A percentile compares a stretch with the other conserved stretches of the same genome.
Evolutionary conservation across 2,329 filamentous ascomycete genomes (phyloP).

Genomic region (Hortaea werneckii): DNA sequence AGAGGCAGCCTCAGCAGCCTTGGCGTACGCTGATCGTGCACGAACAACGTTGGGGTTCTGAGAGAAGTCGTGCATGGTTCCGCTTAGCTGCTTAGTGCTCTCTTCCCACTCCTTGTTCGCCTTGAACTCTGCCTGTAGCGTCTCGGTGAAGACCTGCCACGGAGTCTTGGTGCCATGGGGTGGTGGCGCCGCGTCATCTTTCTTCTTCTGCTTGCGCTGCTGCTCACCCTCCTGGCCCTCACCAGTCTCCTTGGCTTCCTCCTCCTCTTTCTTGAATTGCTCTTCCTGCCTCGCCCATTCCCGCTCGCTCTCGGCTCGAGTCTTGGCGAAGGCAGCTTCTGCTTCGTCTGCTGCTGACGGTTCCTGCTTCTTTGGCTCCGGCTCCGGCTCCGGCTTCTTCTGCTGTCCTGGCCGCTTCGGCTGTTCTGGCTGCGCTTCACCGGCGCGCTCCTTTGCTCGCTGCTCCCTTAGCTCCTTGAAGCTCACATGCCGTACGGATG

Average conservation of each 20-base stretch:
- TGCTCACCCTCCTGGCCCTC: conserved; percentile 33
- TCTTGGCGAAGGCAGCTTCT: conserved; percentile 26
- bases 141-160: conserved; percentile 98
- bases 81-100: conserved; percentile 87
- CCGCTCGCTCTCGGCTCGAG: conserved; percentile 28
- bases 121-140: conserved; percentile 87
- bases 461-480: conserved; percentile 29
- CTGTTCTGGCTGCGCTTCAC: conserved; percentile 31
- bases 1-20: conserved; percentile 73
- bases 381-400: conserved; percentile 20
- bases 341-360: conserved; percentile 20
- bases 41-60: conserved; percentile 86
- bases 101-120: conserved; percentile 99
- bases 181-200: conserved; percentile 68
- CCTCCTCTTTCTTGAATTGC: conserved; percentile 33
- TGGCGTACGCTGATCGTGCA: conserved; percentile 76
- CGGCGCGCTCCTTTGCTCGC: conserved; percentile 26
- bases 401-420: conserved; percentile 22
- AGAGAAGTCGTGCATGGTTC: conserved; percentile 78
- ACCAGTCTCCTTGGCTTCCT: conserved; percentile 28
- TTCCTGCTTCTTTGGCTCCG: conserved; percentile 18
- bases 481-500: conserved; percentile 34
- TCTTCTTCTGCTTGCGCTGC: conserved; percentile 44
- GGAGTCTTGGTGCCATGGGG: conserved; percentile 96
- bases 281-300: conserved; percentile 28